phyloP scores from a whole-genome alignment of 495 filamentous ascomycete species.

The Lichina pygmaea region DNA sequence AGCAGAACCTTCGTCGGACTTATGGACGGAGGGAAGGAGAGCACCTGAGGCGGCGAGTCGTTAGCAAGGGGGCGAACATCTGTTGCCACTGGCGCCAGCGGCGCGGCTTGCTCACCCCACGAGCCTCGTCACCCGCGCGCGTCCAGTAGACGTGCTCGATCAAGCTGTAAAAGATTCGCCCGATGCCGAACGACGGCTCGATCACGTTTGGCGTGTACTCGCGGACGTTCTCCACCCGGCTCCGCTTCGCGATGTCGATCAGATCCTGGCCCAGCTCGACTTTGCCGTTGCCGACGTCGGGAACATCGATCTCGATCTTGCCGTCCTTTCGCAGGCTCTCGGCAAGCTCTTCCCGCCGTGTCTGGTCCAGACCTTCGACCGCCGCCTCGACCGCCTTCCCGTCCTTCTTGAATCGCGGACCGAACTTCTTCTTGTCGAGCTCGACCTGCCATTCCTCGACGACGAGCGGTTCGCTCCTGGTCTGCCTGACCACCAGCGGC shows the following conservation, averaged over 20 bases:
- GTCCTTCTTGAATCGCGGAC: conserved; percentile 59
- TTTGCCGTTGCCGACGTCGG: conserved; percentile 31
- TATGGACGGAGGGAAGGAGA: conserved; percentile 37
- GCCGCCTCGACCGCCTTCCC: conserved; percentile 45
- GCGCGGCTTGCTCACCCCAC: conserved; percentile 24
- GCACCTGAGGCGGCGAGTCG: conserved; percentile 17
- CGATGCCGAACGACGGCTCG: conserved; percentile 68
- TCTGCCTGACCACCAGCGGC: conserved; percentile 43
- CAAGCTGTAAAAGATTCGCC: conserved; percentile 49
- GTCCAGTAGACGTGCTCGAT: conserved; percentile 65
- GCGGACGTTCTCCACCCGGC: conserved; percentile 36
- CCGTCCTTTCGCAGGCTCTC: conserved; percentile 34
- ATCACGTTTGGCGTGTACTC: conserved; percentile 70
- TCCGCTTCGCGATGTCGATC: conserved; percentile 42
- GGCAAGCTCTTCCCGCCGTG: conserved; percentile 40
- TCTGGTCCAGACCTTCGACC: conserved; percentile 36
- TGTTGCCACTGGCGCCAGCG: background rate
- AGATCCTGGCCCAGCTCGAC: conserved; percentile 47
- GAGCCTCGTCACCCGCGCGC: conserved; percentile 30
- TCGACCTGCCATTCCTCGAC: conserved; percentile 53
- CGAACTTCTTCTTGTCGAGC: conserved; percentile 64
- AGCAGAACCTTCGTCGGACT: conserved; percentile 46
- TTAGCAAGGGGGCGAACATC: background rate
- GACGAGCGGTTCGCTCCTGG: conserved; percentile 33
- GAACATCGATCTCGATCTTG: conserved; percentile 39